Evolutionary conservation across 768 basidiomycete genomes (phyloP).

Genomic region (Russula vinacea): DNA sequence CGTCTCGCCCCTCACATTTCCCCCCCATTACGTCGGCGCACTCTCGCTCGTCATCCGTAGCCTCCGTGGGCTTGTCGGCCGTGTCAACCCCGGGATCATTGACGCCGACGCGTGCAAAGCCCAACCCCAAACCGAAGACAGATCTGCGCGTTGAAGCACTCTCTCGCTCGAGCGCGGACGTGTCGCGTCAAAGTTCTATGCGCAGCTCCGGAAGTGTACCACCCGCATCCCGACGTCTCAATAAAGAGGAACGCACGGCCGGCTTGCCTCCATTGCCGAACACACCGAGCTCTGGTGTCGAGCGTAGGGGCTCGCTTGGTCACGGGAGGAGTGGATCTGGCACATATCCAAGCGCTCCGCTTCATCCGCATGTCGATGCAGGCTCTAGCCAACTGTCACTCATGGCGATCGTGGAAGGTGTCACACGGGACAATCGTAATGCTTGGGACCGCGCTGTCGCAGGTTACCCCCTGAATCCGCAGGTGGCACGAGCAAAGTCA

Average conservation of each 20-base stretch:
- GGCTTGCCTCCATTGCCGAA: constrained; percentile 13
- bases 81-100: background rate
- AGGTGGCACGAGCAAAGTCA: background rate
- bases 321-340: constrained; percentile 10
- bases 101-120: constrained; percentile 9
- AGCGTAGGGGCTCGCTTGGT: background rate
- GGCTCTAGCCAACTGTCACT: constrained; percentile 40
- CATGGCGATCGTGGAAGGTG: constrained; percentile 68
- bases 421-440: constrained; percentile 43
- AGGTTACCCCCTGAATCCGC: constrained; percentile 1
- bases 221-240: background rate
- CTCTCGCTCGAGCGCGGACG: constrained; percentile 16
- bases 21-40: background rate
- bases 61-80: background rate
- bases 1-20: background rate
- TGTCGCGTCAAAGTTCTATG: constrained; percentile 18
- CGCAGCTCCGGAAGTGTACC: constrained; percentile 15
- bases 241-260: background rate
- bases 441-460: constrained; percentile 30
- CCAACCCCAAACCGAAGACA: constrained; percentile 7
- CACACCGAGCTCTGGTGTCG: background rate
- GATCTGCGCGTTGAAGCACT: constrained; percentile 21
- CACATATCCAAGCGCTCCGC: background rate
- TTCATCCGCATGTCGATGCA: constrained; percentile 16
- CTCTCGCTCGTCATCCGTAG: constrained; percentile 12